Conservation (phyloP, 768 basidiomycete genomes). For the Macrolepiota albuminosa region DNA sequence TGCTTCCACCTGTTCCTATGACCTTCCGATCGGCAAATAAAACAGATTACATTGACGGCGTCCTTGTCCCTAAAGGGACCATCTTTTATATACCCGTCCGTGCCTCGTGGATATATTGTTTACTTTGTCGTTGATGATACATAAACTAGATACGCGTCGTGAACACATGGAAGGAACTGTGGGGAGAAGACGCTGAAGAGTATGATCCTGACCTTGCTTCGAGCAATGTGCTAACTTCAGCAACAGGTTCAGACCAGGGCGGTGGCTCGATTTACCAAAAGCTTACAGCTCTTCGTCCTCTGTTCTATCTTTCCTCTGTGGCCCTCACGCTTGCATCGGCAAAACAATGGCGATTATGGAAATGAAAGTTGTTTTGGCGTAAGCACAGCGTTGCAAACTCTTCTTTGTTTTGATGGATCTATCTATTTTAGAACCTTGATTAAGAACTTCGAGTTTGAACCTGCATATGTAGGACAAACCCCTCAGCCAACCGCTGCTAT, state of each 20-base stretch:
- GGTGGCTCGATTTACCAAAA: conserved; percentile 39
- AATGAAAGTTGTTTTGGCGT: conserved; percentile 38
- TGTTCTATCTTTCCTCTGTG: conserved; percentile 34
- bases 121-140: neutral
- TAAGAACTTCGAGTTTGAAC: conserved; percentile 40
- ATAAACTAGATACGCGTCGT: conserved; percentile 38
- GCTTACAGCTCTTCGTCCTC: conserved; percentile 30
- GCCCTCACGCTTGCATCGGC: conserved; percentile 39
- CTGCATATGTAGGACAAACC: conserved; percentile 33
- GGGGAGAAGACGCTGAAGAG: conserved; percentile 50
- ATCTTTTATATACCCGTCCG: conserved; percentile 35
- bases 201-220: conserved; percentile 15
- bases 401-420: neutral
- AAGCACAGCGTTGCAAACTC: conserved; percentile 1
- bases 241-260: conserved; percentile 38
- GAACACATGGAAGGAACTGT: conserved; percentile 45
- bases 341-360: conserved; percentile 41
- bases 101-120: neutral
- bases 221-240: neutral
- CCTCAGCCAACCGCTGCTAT: conserved; percentile 38
- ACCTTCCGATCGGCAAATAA: conserved; percentile 32
- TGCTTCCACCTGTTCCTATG: conserved; percentile 38
- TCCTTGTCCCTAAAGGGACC: conserved; percentile 42
- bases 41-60: conserved; percentile 38
- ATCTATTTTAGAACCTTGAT: conserved; percentile 27